Percentiles rank a stretch among this genome's conserved stretches.
These are phyloP conservation scores for Jackrogersella multiformis DNA, from an alignment of 495 filamentous ascomycete genomes.

Conservation along the genomic window DNA sequence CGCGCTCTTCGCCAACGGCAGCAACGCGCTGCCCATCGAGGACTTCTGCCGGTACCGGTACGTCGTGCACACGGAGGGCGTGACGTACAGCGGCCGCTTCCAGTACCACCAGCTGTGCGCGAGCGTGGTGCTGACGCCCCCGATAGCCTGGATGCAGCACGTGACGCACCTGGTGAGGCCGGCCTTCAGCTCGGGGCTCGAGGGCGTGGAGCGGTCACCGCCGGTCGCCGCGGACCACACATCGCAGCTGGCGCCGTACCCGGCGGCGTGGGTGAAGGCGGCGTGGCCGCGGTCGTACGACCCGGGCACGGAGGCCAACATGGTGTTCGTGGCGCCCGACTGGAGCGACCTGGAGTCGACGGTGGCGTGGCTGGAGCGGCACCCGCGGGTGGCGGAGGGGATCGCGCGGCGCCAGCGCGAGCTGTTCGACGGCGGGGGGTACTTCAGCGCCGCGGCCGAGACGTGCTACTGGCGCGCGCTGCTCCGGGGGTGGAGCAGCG, in stretches of 20 bases:
- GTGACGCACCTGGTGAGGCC: conserved; percentile 58
- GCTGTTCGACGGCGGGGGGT: conserved; percentile 55
- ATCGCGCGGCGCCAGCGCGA: conserved; percentile 61
- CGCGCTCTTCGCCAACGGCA: conserved; percentile 48
- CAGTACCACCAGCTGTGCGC: conserved; percentile 63
- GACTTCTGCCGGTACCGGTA: conserved; percentile 64
- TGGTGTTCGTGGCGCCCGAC: conserved; percentile 62
- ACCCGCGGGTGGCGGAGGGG: conserved; percentile 54
- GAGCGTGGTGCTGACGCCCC: conserved; percentile 59
- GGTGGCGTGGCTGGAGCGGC: conserved; percentile 53
- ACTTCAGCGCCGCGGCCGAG: conserved; percentile 61
- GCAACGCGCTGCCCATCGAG: conserved; percentile 56
- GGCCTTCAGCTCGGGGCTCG: conserved; percentile 50
- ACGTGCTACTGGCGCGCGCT: conserved; percentile 63
- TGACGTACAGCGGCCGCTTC: conserved; percentile 66
- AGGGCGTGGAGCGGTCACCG: conserved; percentile 17
- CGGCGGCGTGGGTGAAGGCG: conserved; percentile 35
- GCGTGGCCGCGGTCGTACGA: conserved; percentile 53
- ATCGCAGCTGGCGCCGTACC: conserved; percentile 26
- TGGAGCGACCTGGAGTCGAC: conserved; percentile 61
- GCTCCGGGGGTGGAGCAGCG: conserved; percentile 57
- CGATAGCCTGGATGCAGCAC: conserved; percentile 61
- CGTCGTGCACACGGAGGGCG: conserved; percentile 68
- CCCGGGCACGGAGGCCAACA: conserved; percentile 55
- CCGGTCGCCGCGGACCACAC: background rate